Evolutionary conservation across 176 grass and related monocot genomes (phyloP).

Genomic region (Oryza australiensis): DNA sequence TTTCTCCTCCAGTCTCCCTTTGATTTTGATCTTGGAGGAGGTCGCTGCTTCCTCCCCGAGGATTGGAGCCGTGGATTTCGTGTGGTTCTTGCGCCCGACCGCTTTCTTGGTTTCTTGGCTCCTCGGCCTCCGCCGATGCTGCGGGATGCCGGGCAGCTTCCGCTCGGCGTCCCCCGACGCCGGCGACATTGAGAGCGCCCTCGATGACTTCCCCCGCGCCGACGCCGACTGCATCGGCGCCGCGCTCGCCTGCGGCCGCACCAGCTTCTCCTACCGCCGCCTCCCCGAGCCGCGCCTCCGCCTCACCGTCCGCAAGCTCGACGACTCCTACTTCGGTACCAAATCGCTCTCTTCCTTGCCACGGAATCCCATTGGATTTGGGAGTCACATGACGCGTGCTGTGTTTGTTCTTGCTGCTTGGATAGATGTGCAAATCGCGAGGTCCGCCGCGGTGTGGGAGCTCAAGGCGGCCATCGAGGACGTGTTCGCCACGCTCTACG

Average conservation of each 20-base stretch:
- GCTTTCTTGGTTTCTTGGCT: background rate
- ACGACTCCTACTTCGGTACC: conserved; percentile 77
- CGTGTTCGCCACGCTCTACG: conserved; percentile 45
- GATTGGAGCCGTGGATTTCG: background rate
- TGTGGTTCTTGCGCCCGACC: background rate
- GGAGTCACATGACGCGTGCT: background rate
- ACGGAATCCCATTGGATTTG: background rate
- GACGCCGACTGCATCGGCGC: conserved; percentile 42
- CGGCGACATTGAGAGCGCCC: background rate
- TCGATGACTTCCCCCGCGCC: conserved; percentile 21
- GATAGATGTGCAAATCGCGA: conserved; percentile 60
- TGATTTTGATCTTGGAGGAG: background rate
- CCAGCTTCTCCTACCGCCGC: conserved; percentile 67
- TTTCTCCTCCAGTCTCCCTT: background rate
- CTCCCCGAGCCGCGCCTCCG: conserved; percentile 58
- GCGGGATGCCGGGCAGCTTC: conserved; percentile 31
- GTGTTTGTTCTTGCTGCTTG: background rate
- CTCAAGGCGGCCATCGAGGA: conserved; percentile 74
- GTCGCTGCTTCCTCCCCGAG: background rate
- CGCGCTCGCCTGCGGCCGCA: conserved; percentile 41
- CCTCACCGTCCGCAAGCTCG: conserved; percentile 82
- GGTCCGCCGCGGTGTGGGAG: conserved; percentile 54
- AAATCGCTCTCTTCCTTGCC: background rate
- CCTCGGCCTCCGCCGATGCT: background rate
- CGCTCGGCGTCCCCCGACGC: background rate